Base-by-base conservation (phyloP, 768 basidiomycete genomes). In the Steccherinum ochraceum region DNA sequence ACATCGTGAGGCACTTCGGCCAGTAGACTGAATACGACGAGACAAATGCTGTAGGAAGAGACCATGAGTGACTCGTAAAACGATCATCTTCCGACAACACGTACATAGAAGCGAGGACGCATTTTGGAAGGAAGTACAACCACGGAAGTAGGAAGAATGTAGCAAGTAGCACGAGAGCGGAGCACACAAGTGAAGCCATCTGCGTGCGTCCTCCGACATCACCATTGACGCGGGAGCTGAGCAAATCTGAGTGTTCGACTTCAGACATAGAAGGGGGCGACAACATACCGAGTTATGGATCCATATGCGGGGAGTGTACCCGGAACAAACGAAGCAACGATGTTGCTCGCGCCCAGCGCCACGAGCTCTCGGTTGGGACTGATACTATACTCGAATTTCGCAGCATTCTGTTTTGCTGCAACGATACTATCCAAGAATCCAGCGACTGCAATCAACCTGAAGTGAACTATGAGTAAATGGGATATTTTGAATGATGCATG, bases 341-440 rank as follows among this genome's bases (percentile, higher is more conserved):
- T 71, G 63, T 96, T 96, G 12, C 83, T 81, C 11, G 87, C 82
- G 41, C 92, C 93, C 16, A 99, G 73, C 1, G 96, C 96, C 21
- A 97, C 94, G 1, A 98, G 76, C 62, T 99, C 96, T 24, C 96
- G 85, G 64, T 98, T 99, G 0, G 93, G 92, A 56, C 83, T 89
- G 56, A 98, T 88, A 0, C 88, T 79, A 64, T 97, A 86, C 2
- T 90, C 88, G 61, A 86, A 97, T 12, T 84, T 83, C 3, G 82
- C 78, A 0, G 83, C 82, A 53, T 89, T 94, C 64, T 97, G 93
- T 61, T 98, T 96, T 2, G 95, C 95, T 0, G 93, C 89, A 2
- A 93, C 92, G 54, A 96, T 93, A 53, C 88, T 91, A 64, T 99
- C 95, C 53, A 99, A 72, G 65, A 94, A 96, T 1, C 96, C 96